Evolutionary conservation across 805 yeast species (phyloP).

Genomic region (Metschnikowia similis): DNA sequence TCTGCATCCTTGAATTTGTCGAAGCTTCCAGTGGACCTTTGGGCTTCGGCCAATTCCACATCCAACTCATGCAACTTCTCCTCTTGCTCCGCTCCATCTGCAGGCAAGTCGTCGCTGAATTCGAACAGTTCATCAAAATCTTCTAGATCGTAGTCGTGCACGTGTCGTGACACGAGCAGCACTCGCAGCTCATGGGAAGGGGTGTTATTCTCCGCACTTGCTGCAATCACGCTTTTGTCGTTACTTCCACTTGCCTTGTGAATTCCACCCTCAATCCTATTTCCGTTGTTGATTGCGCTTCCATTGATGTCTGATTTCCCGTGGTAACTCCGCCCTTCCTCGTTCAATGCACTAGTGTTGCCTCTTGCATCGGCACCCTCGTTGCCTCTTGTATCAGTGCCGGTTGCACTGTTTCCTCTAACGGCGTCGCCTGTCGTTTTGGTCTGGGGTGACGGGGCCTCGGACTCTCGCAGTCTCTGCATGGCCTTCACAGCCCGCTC

Average conservation of each 20-base stretch:
- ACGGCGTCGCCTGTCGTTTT: too few relatives aligned
- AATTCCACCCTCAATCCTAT: neutral
- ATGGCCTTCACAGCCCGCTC: constrained; percentile 12
- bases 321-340: too few relatives aligned
- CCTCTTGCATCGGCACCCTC: neutral
- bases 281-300: neutral
- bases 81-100: constrained; percentile 13
- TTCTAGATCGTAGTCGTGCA: constrained; percentile 17
- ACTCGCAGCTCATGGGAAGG: neutral
- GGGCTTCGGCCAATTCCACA: constrained; percentile 1
- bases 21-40: neutral
- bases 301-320: neutral
- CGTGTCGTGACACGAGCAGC: constrained; percentile 2
- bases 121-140: constrained; percentile 39
- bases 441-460: neutral
- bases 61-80: constrained; percentile 6
- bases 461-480: neutral
- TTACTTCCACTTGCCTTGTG: too few relatives aligned
- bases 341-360: neutral
- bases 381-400: neutral
- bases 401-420: neutral
- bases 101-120: constrained; percentile 37
- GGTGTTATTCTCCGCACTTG: too few relatives aligned
- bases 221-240: too few relatives aligned
- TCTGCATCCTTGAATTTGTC: neutral